Evolutionary conservation across 371 early-diverging fungal species (phyloP).

Genomic region (Actinomucor elegans): DNA sequence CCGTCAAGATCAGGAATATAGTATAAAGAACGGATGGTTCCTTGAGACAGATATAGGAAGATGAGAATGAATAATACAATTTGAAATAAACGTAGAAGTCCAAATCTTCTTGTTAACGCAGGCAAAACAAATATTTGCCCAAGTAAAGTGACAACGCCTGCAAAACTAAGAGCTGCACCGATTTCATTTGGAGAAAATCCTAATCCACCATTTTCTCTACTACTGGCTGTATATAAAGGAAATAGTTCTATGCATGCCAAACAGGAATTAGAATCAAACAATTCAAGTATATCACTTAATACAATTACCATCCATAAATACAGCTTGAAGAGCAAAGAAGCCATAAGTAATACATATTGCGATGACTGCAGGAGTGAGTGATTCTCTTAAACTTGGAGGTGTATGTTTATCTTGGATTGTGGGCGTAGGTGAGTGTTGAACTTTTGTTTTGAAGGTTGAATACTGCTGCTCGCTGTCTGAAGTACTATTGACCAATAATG

Average conservation of each 20-base stretch:
- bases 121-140: conserved; percentile 66
- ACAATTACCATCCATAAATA: conserved; percentile 45
- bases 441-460: conserved; percentile 20
- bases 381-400: conserved; percentile 31
- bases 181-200: conserved; percentile 55
- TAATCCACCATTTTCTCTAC: conserved; percentile 58
- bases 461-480: conserved; percentile 7
- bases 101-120: conserved; percentile 39
- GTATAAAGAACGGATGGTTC: conserved; percentile 34
- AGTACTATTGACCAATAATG: background rate
- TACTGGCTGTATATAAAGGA: conserved; percentile 60
- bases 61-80: conserved; percentile 38
- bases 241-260: conserved; percentile 48
- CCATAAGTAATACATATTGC: conserved; percentile 37
- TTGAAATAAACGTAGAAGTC: conserved; percentile 53
- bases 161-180: conserved; percentile 59
- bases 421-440: conserved; percentile 27
- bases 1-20: conserved; percentile 30
- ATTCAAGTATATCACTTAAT: too few species aligned
- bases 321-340: conserved; percentile 33
- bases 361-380: conserved; percentile 38
- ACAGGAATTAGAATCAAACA: too few species aligned
- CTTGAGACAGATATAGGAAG: conserved; percentile 43
- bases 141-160: conserved; percentile 53
- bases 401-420: conserved; percentile 16